A percentile compares a stretch with the other conserved stretches of the same genome.
These are phyloP conservation scores for Picea glauca DNA, from an alignment of 75 land plant genomes.

Conservation along the genomic window DNA sequence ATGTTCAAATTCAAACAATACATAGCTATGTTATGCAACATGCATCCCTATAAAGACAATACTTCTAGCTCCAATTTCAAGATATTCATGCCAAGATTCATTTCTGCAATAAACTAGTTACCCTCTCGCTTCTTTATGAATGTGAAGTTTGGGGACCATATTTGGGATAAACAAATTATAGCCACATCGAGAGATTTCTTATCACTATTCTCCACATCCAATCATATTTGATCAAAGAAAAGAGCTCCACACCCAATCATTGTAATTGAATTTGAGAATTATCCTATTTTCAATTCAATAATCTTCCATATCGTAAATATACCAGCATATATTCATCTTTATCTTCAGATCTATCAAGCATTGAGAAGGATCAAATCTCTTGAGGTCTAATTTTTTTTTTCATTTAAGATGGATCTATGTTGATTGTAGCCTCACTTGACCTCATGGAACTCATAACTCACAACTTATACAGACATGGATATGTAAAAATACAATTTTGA, in stretches of 20 bases:
- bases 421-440: too few relatives aligned
- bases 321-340: too few relatives aligned
- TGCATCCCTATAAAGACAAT: too few relatives aligned
- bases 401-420: too few relatives aligned
- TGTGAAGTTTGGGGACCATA: not conserved
- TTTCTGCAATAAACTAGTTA: not conserved
- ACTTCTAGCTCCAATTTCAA: not conserved
- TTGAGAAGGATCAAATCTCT: too few relatives aligned
- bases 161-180: not conserved
- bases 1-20: too few relatives aligned
- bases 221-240: not conserved
- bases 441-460: too few relatives aligned
- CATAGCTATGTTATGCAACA: too few relatives aligned
- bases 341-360: too few relatives aligned
- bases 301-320: not conserved
- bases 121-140: not conserved
- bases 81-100: not conserved
- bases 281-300: not conserved
- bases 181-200: not conserved
- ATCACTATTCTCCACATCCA: not conserved
- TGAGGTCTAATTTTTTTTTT: too few relatives aligned
- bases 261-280: not conserved
- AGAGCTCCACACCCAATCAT: not conserved
- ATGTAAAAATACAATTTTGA: too few relatives aligned
- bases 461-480: too few relatives aligned